Conservation (phyloP, 2,329 filamentous ascomycete species). For the Mycogone perniciosa region DNA sequence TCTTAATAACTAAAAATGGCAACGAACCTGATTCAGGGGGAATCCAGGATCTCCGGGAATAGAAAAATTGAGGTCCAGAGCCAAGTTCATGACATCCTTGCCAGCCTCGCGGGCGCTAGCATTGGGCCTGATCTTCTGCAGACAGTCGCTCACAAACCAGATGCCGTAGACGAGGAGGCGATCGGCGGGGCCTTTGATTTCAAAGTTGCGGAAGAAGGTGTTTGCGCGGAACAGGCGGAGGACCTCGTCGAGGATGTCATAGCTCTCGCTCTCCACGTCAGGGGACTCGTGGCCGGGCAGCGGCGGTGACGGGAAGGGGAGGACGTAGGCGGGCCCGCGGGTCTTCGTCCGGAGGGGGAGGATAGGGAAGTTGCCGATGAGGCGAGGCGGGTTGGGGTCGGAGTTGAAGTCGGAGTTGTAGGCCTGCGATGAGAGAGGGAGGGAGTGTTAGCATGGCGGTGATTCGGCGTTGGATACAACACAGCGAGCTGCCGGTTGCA, state of each 20-base stretch:
- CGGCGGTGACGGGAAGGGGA: slow-evolving; percentile 53
- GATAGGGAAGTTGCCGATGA: slow-evolving; percentile 85
- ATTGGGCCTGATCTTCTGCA: slow-evolving; percentile 76
- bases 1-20: not conserved
- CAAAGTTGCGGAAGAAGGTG: slow-evolving; percentile 98
- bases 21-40: slow-evolving; percentile 75
- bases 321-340: slow-evolving; percentile 86
- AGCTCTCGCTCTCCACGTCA: slow-evolving; percentile 84
- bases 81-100: slow-evolving; percentile 80
- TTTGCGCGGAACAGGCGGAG: slow-evolving; percentile 92
- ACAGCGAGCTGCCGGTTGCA: not conserved
- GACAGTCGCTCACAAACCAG: slow-evolving; percentile 84
- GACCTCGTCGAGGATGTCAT: slow-evolving; percentile 94
- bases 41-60: slow-evolving; percentile 91
- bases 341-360: slow-evolving; percentile 92
- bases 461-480: slow-evolving; percentile 7
- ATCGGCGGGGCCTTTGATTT: slow-evolving; percentile 94
- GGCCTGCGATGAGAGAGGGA: slow-evolving; percentile 50
- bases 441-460: slow-evolving; percentile 18
- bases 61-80: slow-evolving; percentile 88
- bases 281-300: slow-evolving; percentile 57
- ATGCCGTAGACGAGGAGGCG: slow-evolving; percentile 95
- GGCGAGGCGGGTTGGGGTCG: slow-evolving; percentile 59
- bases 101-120: slow-evolving; percentile 54
- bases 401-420: slow-evolving; percentile 96